phyloP scores from a whole-genome alignment of 2,329 filamentous ascomycete species.

The Ophiostoma pallidulum region DNA sequence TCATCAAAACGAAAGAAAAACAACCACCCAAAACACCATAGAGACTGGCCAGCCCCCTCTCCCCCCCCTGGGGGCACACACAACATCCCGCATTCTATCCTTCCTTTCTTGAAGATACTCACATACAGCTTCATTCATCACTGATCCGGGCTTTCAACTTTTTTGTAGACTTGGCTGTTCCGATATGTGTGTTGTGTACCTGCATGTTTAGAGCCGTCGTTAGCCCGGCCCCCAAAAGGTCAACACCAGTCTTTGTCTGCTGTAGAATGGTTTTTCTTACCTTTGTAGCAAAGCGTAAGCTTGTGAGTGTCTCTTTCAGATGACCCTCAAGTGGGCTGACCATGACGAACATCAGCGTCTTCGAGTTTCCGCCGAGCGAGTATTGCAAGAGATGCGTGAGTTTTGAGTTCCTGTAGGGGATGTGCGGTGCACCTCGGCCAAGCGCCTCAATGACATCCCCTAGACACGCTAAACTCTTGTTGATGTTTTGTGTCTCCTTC shows the following conservation, averaged over 20 bases:
- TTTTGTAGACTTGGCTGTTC: slow-evolving; percentile 69
- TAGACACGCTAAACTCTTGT: slow-evolving; percentile 83
- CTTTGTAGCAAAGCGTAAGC: slow-evolving; percentile 92
- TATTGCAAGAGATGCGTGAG: slow-evolving; percentile 93
- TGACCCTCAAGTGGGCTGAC: slow-evolving; percentile 86
- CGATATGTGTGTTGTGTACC: slow-evolving; percentile 86
- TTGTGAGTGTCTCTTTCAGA: slow-evolving; percentile 85
- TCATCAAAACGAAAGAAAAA: too few species aligned
- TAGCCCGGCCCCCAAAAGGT: too few species aligned
- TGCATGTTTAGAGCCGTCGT: slow-evolving; percentile 21
- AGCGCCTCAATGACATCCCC: slow-evolving; percentile 92
- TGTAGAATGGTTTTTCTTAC: slow-evolving; percentile 34
- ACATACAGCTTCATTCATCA: neutral
- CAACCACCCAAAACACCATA: too few species aligned
- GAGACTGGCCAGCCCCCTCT: too few species aligned
- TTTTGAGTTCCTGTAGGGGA: slow-evolving; percentile 95
- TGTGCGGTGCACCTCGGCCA: slow-evolving; percentile 72
- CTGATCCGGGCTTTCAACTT: slow-evolving; percentile 33
- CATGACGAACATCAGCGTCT: slow-evolving; percentile 99
- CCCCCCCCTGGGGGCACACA: too few species aligned
- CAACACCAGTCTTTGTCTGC: too few species aligned
- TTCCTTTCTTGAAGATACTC: neutral
- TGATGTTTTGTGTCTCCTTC: slow-evolving; percentile 95
- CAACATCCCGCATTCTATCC: too few species aligned
- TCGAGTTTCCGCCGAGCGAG: slow-evolving; percentile 87